Evolutionary conservation across 352 stramenopile genomes (phyloP).

Genomic region (Phytophthora cajani): DNA sequence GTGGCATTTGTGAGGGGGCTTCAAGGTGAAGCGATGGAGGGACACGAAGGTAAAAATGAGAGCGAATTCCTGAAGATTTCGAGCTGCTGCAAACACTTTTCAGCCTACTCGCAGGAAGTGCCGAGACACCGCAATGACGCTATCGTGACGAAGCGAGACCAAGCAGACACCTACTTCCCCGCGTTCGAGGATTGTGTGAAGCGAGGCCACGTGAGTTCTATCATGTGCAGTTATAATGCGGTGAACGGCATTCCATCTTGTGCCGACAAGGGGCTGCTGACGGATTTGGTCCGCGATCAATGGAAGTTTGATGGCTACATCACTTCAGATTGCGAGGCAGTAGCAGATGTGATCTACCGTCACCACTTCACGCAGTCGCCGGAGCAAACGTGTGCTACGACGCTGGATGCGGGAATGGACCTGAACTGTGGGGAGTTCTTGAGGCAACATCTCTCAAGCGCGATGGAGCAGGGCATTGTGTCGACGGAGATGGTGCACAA

Average conservation of each 20-base stretch:
- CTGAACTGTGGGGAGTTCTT: conserved; percentile 88
- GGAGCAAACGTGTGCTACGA: conserved; percentile 58
- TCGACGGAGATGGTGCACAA: conserved; percentile 60
- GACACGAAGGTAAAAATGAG: background rate
- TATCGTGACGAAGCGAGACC: conserved; percentile 87
- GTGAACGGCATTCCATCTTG: conserved; percentile 93
- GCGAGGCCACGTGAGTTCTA: conserved; percentile 70
- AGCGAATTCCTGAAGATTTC: conserved; percentile 76
- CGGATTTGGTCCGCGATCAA: conserved; percentile 67
- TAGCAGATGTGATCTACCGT: conserved; percentile 76
- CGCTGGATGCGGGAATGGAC: conserved; percentile 78
- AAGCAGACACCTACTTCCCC: conserved; percentile 91
- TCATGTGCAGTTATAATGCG: conserved; percentile 97
- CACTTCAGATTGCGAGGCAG: conserved; percentile 91
- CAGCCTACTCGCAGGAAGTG: conserved; percentile 87
- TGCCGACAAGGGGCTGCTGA: conserved; percentile 85
- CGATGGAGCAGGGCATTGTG: conserved; percentile 71
- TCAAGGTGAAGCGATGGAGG: conserved; percentile 69
- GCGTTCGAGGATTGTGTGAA: conserved; percentile 86
- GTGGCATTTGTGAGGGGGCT: conserved; percentile 84
- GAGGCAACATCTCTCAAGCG: conserved; percentile 60
- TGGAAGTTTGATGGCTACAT: conserved; percentile 95
- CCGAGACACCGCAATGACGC: conserved; percentile 89
- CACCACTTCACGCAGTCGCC: conserved; percentile 85
- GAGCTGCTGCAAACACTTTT: conserved; percentile 94